These are phyloP conservation scores for Blumeria graminis DNA, from an alignment of 2,329 filamentous ascomycete species.

Conservation along the genomic window DNA sequence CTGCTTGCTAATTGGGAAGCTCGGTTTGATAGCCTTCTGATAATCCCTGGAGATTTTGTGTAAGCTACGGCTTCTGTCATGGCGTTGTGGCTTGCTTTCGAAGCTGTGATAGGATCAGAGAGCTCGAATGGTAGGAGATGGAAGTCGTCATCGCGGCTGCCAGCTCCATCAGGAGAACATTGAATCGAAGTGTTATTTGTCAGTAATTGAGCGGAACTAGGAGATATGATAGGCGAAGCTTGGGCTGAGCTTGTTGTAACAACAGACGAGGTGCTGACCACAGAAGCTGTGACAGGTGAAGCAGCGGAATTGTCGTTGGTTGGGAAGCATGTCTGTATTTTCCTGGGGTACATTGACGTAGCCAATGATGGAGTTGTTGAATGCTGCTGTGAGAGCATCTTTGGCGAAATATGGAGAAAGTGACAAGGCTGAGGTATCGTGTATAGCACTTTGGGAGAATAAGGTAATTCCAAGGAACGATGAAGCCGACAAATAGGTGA, in stretches of 20 bases:
- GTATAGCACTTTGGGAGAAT: background rate
- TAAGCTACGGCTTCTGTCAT: slow-evolving; percentile 34
- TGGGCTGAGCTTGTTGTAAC: slow-evolving; percentile 28
- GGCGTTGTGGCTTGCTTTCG: slow-evolving; percentile 34
- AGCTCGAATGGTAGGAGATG: slow-evolving; percentile 35
- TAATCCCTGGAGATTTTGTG: slow-evolving; percentile 40
- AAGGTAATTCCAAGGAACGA: background rate
- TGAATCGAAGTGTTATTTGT: slow-evolving; percentile 39
- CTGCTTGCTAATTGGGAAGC: slow-evolving; percentile 43
- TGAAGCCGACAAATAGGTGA: background rate
- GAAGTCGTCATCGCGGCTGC: slow-evolving; percentile 28
- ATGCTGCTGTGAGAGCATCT: slow-evolving; percentile 6
- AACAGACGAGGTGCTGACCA: slow-evolving; percentile 30
- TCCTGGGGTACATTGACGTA: slow-evolving; percentile 10
- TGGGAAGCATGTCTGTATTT: slow-evolving; percentile 14
- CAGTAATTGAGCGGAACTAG: slow-evolving; percentile 24
- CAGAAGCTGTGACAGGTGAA: slow-evolving; percentile 24
- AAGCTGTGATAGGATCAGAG: slow-evolving; percentile 43
- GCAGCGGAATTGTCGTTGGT: slow-evolving; percentile 12
- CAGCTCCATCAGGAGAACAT: slow-evolving; percentile 38
- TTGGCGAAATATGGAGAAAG: slow-evolving; percentile 2
- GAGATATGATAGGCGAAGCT: slow-evolving; percentile 32
- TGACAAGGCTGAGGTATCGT: background rate
- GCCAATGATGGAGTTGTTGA: slow-evolving; percentile 5
- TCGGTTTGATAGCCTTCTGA: slow-evolving; percentile 64